Conservation (phyloP, 2,329 filamentous ascomycete species). For the Colletotrichum sp. region DNA sequence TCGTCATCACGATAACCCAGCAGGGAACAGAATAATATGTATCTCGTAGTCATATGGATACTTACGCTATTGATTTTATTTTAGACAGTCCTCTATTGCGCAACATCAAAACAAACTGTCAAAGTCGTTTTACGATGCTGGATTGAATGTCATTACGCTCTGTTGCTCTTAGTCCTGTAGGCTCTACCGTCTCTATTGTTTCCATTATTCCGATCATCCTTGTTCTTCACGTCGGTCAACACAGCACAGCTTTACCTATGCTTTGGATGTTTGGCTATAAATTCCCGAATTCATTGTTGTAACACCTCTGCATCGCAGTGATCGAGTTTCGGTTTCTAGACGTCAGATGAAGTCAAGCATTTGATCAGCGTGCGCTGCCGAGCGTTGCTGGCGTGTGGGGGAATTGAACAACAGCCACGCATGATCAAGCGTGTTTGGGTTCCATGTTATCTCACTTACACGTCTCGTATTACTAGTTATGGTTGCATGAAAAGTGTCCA, state of each 20-base stretch:
- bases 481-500: not conserved
- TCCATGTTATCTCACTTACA: not conserved
- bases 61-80: not conserved
- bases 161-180: not conserved
- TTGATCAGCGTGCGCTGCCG: no score
- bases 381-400: no score
- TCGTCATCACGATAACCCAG: not conserved
- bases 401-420: not conserved
- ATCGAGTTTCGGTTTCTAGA: not conserved
- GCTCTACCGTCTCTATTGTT: not conserved
- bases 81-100: not conserved
- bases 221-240: not conserved
- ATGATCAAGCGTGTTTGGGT: not conserved
- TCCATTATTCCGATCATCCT: not conserved
- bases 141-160: not conserved
- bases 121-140: not conserved
- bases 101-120: not conserved
- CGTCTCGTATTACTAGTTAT: not conserved
- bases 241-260: not conserved
- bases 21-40: not conserved
- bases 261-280: not conserved
- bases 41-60: not conserved
- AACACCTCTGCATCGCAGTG: fast-evolving
- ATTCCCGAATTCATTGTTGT: not conserved
- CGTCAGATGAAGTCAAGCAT: not conserved